Evolutionary conservation across 805 yeast species (phyloP).

Genomic region (Ogataea pini): DNA sequence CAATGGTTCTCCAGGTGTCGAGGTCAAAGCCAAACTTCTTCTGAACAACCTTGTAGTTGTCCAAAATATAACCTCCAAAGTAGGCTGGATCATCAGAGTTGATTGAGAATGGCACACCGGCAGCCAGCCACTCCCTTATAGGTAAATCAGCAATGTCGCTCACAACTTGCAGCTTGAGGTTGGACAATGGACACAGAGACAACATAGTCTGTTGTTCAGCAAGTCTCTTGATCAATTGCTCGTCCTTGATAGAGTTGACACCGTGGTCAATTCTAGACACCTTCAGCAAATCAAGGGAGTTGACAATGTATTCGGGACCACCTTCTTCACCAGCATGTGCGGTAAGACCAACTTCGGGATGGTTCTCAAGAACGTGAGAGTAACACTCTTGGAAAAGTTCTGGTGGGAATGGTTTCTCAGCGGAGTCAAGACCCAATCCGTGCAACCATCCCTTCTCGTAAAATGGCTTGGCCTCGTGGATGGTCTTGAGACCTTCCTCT

Average conservation of each 20-base stretch:
- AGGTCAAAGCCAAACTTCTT: slow-evolving; percentile 61
- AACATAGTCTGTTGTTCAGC: slow-evolving; percentile 58
- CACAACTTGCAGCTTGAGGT: slow-evolving; percentile 74
- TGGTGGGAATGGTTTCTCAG: slow-evolving; percentile 80
- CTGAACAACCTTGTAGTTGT: slow-evolving; percentile 70
- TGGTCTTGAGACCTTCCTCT: slow-evolving; percentile 55
- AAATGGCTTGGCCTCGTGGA: slow-evolving; percentile 52
- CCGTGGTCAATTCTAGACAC: slow-evolving; percentile 83
- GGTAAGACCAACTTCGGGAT: slow-evolving; percentile 61
- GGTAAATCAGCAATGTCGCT: slow-evolving; percentile 68
- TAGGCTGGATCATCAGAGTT: slow-evolving; percentile 83
- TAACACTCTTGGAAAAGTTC: slow-evolving; percentile 66
- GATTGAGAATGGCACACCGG: slow-evolving; percentile 67
- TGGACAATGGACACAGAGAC: slow-evolving; percentile 77
- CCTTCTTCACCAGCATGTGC: slow-evolving; percentile 95
- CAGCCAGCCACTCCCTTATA: slow-evolving; percentile 57
- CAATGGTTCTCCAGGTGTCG: slow-evolving; percentile 63
- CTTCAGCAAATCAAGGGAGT: slow-evolving; percentile 57
- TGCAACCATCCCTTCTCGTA: slow-evolving; percentile 59
- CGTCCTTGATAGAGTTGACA: slow-evolving; percentile 59
- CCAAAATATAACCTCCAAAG: slow-evolving; percentile 82
- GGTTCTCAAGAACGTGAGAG: slow-evolving; percentile 44
- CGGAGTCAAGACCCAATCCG: slow-evolving; percentile 81
- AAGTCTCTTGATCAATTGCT: slow-evolving; percentile 54
- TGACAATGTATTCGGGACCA: slow-evolving; percentile 63